Conservation (phyloP, 2,329 filamentous ascomycete genomes). For the Aspergillus fumigatus region DNA sequence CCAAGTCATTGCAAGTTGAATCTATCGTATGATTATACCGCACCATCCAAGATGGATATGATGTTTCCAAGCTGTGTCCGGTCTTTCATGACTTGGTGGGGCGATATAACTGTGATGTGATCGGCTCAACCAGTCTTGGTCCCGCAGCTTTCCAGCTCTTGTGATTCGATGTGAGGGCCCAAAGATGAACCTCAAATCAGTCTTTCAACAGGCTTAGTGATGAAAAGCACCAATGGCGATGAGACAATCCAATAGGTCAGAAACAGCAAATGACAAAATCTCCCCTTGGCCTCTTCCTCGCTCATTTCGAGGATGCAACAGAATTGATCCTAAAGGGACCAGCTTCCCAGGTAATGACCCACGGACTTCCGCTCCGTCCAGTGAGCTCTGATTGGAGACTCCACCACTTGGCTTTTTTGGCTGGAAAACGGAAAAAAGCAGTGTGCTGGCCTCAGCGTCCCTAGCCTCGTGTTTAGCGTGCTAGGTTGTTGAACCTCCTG, state of each 20-base stretch:
- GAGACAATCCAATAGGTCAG: neutral
- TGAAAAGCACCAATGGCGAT: neutral
- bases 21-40: neutral
- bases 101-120: neutral
- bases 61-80: neutral
- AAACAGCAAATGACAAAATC: neutral
- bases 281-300: neutral
- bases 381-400: slow-evolving; percentile 11
- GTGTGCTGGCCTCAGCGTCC: neutral
- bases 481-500: slow-evolving; percentile 7
- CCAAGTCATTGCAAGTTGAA: neutral
- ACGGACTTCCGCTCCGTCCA: slow-evolving; percentile 10
- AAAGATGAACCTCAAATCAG: neutral
- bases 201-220: neutral
- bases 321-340: neutral
- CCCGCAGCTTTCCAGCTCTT: too few species aligned
- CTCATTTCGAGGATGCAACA: neutral
- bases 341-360: slow-evolving; percentile 6
- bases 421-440: slow-evolving; percentile 5
- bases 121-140: neutral
- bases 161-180: too few species aligned
- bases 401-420: slow-evolving; percentile 3
- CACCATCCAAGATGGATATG: neutral
- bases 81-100: neutral
- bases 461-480: slow-evolving; percentile 3